A percentile compares a stretch with the other conserved stretches of the same genome.
Evolutionary conservation across 2,329 filamentous ascomycete species (phyloP).

Genomic region (Thelonectria olida): DNA sequence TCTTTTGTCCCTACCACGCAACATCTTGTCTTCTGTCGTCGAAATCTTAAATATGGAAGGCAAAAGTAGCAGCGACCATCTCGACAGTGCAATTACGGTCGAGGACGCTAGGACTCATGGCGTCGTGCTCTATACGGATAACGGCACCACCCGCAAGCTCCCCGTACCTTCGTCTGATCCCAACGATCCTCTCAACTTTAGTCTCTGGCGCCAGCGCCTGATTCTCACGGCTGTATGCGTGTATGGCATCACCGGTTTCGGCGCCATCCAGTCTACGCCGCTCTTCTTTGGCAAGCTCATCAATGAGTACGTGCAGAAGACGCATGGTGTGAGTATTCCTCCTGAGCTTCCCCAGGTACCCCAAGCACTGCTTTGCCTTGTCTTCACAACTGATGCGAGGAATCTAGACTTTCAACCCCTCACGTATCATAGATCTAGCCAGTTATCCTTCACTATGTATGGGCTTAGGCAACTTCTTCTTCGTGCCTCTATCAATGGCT

Average conservation of each 20-base stretch:
- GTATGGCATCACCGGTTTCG: not conserved
- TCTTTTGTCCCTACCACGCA: too few species aligned
- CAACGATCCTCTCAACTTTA: not conserved
- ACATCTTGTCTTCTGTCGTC: not conserved
- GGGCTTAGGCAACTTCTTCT: not conserved
- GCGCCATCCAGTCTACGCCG: not conserved
- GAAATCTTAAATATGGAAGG: not conserved
- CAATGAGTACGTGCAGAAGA: not conserved
- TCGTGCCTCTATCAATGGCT: not conserved
- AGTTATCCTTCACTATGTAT: not conserved
- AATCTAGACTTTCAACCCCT: not conserved
- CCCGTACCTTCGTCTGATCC: slow-evolving; percentile 1
- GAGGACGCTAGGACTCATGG: not conserved
- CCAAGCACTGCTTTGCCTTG: too few species aligned
- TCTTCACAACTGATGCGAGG: not conserved
- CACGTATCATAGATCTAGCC: not conserved
- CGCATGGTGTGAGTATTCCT: not conserved
- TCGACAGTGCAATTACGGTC: not conserved
- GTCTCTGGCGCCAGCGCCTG: not conserved
- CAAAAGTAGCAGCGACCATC: not conserved
- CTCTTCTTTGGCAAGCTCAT: not conserved
- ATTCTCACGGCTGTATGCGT: not conserved
- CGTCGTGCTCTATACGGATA: not conserved
- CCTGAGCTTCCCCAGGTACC: too few species aligned
- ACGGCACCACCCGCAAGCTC: not conserved